Conservation (phyloP, 495 filamentous ascomycete genomes). For the Copromyces sp. region DNA sequence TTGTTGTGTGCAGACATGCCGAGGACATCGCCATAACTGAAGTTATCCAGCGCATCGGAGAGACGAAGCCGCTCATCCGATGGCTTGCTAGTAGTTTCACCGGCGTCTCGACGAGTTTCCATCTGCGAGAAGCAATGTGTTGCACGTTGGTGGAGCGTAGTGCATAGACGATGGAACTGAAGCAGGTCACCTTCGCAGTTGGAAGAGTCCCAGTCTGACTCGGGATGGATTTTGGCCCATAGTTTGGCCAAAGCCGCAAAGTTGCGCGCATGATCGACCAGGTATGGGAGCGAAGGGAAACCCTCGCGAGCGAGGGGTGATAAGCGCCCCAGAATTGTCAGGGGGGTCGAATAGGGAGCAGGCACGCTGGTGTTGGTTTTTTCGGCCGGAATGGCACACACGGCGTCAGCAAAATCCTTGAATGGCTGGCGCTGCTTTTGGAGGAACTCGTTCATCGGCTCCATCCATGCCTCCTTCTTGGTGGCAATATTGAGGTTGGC, state of each 20-base stretch:
- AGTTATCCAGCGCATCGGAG: slow-evolving; percentile 64
- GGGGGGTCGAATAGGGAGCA: slow-evolving; percentile 84
- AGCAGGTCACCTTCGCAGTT: slow-evolving; percentile 51
- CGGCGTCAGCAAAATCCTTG: slow-evolving; percentile 75
- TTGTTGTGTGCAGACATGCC: slow-evolving; percentile 22
- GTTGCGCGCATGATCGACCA: slow-evolving; percentile 83
- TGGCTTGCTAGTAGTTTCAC: slow-evolving; percentile 57
- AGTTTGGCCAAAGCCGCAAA: slow-evolving; percentile 82
- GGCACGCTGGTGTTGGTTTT: slow-evolving; percentile 52
- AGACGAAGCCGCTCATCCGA: slow-evolving; percentile 52
- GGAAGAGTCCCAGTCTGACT: slow-evolving; percentile 35
- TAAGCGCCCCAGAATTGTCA: slow-evolving; percentile 78
- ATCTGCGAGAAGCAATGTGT: slow-evolving; percentile 25
- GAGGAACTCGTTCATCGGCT: slow-evolving; percentile 86
- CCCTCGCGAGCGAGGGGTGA: slow-evolving; percentile 79
- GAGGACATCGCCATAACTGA: slow-evolving; percentile 38
- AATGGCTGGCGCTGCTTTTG: slow-evolving; percentile 56
- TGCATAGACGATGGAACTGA: slow-evolving; percentile 66
- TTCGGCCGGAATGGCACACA: slow-evolving; percentile 73
- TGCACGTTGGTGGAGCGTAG: slow-evolving; percentile 60
- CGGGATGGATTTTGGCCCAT: slow-evolving; percentile 60
- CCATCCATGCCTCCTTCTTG: slow-evolving; percentile 97
- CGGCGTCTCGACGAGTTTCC: slow-evolving; percentile 16
- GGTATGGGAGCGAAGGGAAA: slow-evolving; percentile 86
- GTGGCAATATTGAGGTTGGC: slow-evolving; percentile 92